phyloP scores from a whole-genome alignment of 78 protist species.

The Dictyostelium intermedium region DNA sequence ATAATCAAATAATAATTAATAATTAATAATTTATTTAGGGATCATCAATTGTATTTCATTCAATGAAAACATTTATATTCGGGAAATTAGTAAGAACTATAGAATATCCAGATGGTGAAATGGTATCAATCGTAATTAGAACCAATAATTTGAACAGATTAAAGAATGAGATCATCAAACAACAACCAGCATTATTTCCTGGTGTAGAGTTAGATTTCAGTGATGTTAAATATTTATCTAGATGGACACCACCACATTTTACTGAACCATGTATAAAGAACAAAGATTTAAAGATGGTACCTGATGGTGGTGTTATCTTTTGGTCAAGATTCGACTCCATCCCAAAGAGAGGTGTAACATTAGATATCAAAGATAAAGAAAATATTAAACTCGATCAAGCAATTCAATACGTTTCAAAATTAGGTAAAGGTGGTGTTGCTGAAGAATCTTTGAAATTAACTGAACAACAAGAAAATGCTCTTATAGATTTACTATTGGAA shows the following conservation, averaged over 20 bases:
- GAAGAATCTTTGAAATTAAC: slow-evolving; percentile 15
- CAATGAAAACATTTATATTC: slow-evolving; percentile 46
- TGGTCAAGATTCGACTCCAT: slow-evolving; percentile 56
- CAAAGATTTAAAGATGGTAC: slow-evolving; percentile 46
- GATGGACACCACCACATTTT: slow-evolving; percentile 80
- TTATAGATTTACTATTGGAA: slow-evolving; percentile 55
- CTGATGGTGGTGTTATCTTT: slow-evolving; percentile 64
- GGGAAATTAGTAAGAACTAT: slow-evolving; percentile 57
- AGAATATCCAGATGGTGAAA: slow-evolving; percentile 76
- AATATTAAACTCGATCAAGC: slow-evolving; percentile 59
- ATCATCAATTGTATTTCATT: slow-evolving; percentile 71
- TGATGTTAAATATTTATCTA: slow-evolving; percentile 39
- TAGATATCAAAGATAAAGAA: slow-evolving; percentile 60
- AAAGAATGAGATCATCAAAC: slow-evolving; percentile 59
- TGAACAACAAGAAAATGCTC: slow-evolving; percentile 52
- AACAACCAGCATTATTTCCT: slow-evolving; percentile 72
- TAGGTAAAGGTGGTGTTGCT: slow-evolving; percentile 22
- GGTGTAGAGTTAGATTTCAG: slow-evolving; percentile 45
- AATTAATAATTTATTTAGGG: slow-evolving; percentile 3
- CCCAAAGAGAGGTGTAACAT: slow-evolving; percentile 62
- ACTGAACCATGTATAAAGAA: slow-evolving; percentile 44
- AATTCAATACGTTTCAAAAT: slow-evolving; percentile 12
- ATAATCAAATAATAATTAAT: not conserved
- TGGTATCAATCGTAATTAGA: slow-evolving; percentile 58
- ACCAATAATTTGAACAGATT: slow-evolving; percentile 54